Evolutionary conservation across 2,329 filamentous ascomycete genomes (phyloP).

Genomic region (Colletotrichum sp.): DNA sequence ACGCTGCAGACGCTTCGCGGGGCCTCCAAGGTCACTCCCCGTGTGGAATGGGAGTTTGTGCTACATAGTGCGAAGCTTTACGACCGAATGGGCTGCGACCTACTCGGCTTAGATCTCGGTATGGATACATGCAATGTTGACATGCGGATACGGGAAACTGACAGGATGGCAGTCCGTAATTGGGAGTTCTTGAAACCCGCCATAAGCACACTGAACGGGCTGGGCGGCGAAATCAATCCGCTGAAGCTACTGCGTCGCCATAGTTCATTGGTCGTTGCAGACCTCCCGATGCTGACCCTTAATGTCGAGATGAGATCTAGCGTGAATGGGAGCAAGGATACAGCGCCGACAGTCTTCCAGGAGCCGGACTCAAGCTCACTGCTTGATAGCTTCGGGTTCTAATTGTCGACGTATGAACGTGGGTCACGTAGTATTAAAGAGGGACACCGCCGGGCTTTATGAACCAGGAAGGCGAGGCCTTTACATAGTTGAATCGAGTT

Average conservation of each 20-base stretch:
- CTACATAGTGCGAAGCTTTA: slow-evolving; percentile 84
- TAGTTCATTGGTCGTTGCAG: slow-evolving; percentile 80
- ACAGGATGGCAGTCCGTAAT: slow-evolving; percentile 63
- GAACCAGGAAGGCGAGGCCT: neutral
- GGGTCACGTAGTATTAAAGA: neutral
- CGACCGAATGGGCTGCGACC: slow-evolving; percentile 90
- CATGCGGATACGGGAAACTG: neutral
- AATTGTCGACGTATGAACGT: neutral
- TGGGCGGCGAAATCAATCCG: slow-evolving; percentile 63
- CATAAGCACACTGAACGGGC: slow-evolving; percentile 30
- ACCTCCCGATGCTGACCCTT: slow-evolving; percentile 57
- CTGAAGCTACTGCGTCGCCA: slow-evolving; percentile 71
- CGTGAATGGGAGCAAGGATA: slow-evolving; percentile 48
- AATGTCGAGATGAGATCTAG: slow-evolving; percentile 46
- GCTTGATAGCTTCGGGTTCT: slow-evolving; percentile 94
- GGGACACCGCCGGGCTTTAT: neutral
- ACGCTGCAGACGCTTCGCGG: slow-evolving; percentile 83
- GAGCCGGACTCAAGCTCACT: slow-evolving; percentile 91
- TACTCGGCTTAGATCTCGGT: slow-evolving; percentile 86
- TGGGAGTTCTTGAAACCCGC: slow-evolving; percentile 77
- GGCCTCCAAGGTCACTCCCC: slow-evolving; percentile 79
- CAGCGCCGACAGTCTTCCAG: slow-evolving; percentile 78
- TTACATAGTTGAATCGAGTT: neutral
- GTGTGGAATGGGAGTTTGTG: slow-evolving; percentile 87
- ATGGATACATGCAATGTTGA: slow-evolving; percentile 32